Base-by-base conservation (phyloP, 2,329 filamentous ascomycete genomes). In the Pezicula neosporulosa region DNA sequence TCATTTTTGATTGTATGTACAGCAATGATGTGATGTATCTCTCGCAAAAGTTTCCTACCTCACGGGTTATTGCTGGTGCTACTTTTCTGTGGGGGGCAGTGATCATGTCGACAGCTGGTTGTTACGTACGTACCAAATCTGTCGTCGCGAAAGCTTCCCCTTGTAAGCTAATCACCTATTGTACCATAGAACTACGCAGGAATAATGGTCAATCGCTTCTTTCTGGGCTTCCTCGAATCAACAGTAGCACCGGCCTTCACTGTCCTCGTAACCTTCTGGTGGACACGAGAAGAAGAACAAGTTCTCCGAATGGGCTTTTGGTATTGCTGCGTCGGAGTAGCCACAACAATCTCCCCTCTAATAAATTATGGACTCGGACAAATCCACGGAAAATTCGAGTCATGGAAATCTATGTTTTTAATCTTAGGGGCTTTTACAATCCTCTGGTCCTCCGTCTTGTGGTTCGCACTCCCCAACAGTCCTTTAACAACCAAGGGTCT, bases 341-440 rank as follows among this genome's bases (percentile, higher is more conserved):
- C 65, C 2, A 61, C 60, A 3, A 58, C 68, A 2, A 55, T 69
- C 8, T 64, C 64, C 1, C 66, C 67, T 1, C 51, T 69, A 16
- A 61, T 70, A 44, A 67, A 68, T 44, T 70, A 66, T 16, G 68
- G 67, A 8, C 62, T 70, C 6, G 67, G 65, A 2, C 64, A 67
- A 15, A 65, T 68, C 36, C 55, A 55, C 16, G 61, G 62, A 1
- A 41, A 54, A 1, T 41, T 69, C 16, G 50, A 55, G 28, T 52
- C 66, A 1, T 70, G 67, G 68, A 63, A 68, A 45, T 66, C 65
- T 41, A 66, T 70, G 48, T 70, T 68, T 54, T 47, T 69, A 35
- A 60, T 69, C 19, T 62, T 67, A 16, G 68, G 67, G 7, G 52
- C 59, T 16, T 52, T 64, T 6, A 68, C 67, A 0, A 43, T 62